Conservation (phyloP, 2,329 filamentous ascomycete species). For the Talaromyces amestolkiae region DNA sequence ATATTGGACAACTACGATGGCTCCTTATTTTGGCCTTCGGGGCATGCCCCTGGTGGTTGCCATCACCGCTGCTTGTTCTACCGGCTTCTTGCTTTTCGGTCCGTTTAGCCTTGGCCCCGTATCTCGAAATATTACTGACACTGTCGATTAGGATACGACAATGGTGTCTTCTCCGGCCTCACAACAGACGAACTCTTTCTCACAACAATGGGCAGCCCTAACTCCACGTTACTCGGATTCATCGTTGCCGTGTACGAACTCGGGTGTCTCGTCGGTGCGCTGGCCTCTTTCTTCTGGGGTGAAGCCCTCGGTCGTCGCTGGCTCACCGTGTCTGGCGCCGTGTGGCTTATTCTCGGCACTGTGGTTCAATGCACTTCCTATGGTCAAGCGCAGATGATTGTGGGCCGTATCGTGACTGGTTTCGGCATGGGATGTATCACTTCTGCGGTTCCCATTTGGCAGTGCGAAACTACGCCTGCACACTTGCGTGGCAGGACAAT, state of each 20-base stretch:
- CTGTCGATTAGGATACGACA: constrained; percentile 17
- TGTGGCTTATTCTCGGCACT: constrained; percentile 52
- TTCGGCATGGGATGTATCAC: constrained; percentile 55
- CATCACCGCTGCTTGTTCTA: constrained; percentile 20
- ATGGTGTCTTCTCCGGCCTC: constrained; percentile 21
- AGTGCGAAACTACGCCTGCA: constrained; percentile 52
- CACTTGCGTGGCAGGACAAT: constrained; percentile 52
- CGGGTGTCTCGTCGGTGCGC: constrained; percentile 53
- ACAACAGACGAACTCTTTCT: constrained; percentile 20
- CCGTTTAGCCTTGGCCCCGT: not conserved
- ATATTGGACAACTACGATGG: constrained; percentile 6
- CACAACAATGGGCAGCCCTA: constrained; percentile 20
- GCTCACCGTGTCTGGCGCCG: constrained; percentile 49
- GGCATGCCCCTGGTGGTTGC: constrained; percentile 21
- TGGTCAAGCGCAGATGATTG: constrained; percentile 49
- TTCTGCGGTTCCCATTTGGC: constrained; percentile 53
- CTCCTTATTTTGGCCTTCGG: constrained; percentile 20
- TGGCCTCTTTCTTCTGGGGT: constrained; percentile 52
- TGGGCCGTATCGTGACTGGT: constrained; percentile 52
- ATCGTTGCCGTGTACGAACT: constrained; percentile 46
- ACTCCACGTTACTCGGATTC: constrained; percentile 20
- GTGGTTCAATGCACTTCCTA: constrained; percentile 51
- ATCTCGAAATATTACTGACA: not conserved
- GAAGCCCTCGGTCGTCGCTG: constrained; percentile 52
- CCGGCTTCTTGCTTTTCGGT: constrained; percentile 19